Base-by-base conservation (phyloP, 2,329 filamentous ascomycete genomes). In the Hymenoscyphus fraxineus region DNA sequence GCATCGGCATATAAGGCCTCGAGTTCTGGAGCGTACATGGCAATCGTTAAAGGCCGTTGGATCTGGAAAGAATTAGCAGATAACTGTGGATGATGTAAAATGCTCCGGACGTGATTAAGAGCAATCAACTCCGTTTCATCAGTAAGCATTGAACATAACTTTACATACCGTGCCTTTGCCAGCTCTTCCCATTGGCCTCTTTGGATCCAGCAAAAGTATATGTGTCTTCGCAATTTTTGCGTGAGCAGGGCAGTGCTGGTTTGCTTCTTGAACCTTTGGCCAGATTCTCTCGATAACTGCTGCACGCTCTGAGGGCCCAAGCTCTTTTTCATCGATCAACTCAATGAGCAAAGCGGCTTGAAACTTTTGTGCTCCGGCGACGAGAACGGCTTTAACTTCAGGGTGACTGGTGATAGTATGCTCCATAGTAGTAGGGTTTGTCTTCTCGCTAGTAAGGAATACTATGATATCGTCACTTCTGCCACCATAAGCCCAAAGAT, bases 381-480 rank as follows among this genome's bases (percentile, higher is more conserved):
- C 67, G 0, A 79, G 54, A 1, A 74, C 75, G 5, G 69, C 66
- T 0, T 66, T 63, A 2, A 80, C 72, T 16, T 74, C 51, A 0
- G 77, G 74, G 60, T 79, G 76, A 0, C 65, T 66, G 19, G 71
- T 69, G 15, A 80, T 74, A 12, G 72, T 69, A 31, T 68, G 69
- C 64, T 80, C 78, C 73, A 78, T 75, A 0, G 68, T 69, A 5
- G 77, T 68, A 0, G 80, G 79, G 40, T 80, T 79, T 51, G 79
- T 74, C 64, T 80, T 81, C 61, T 80, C 78, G 2, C 79, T 79
- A 55, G 77, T 79, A 32, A 73, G 75, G 1, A 35, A 56, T 10
- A 80, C 77, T 39, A 81, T 76, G n/a, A 80, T 74, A 67, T 81
- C 79, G 60, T 81, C 79, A 15, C 68, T 64, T 12, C 78, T 72